Base-by-base conservation (phyloP, 495 filamentous ascomycete species). In the Tuber aestivum region DNA sequence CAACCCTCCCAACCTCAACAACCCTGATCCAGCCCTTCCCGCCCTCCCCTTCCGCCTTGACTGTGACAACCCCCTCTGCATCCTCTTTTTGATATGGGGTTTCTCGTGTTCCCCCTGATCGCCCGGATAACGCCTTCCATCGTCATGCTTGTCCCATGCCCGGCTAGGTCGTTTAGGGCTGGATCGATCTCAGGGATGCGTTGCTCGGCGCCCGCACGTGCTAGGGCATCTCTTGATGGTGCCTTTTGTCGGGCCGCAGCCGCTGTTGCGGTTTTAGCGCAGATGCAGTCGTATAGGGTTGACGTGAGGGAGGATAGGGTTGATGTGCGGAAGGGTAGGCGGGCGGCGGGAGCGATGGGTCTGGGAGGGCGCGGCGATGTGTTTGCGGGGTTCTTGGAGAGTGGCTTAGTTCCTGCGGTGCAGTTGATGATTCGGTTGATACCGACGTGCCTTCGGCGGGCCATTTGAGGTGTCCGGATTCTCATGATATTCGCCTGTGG, bases 81-180 rank as follows among this genome's bases (percentile, higher is more conserved):
- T 82, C 80, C 61, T 79, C 72, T n/a, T 9, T 41, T 45, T 14
- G 79, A 77, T 32, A 82, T 72, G n/a, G 80, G 80, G 70, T 81
- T 82, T 70, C 72, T 81, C 27, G 78, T 76, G 38, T 79, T 82
- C 74, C 81, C 80, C 44, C 56, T 75, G 65, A 82, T 78, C 7
- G 70, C 74, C 32, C 79, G 76, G 3, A 82, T 74, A 4, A 48
- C 72, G 20, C 71, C 71, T 48, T 76, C 76, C 76, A 82, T 77
- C 18, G 79, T 81, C 56, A 82, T 75, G 71, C 78, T 82, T 27
- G 44, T 72, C 32, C 79, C 80, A 21, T 74, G 72, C n/a, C 72
- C 70, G 9, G 79, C 76, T 18, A 76, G 74, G 35, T 76, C 73
- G 21, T 78, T 79, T 23, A 82, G 48, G 37, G 81, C 81, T 38